Evolutionary conservation across 257 asterid genomes (phyloP), one percentile per base, ranked within the genome.

Genomic region (Gynochthodes officinalis): DNA sequence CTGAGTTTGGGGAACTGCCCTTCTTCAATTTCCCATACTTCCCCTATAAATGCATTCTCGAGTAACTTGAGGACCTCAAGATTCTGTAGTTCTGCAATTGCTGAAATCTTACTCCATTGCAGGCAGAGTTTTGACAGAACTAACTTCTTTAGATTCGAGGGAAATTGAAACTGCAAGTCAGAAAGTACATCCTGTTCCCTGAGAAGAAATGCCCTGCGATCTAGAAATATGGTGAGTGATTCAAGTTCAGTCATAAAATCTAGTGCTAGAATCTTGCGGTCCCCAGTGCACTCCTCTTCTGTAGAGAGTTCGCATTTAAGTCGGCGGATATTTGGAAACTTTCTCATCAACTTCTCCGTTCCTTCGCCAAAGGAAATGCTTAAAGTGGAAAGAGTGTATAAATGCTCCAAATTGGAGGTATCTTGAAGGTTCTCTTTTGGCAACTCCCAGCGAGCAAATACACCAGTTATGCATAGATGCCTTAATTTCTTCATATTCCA

Each of bases 31-130:
- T 64, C 53, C 70, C 70, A 64, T 39, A 40, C 21, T n/a, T 64
- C 13, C 52, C 54, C 53, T 25, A 15, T 2, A n/a, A 42, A 33
- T 10, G 52, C 18, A 25, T 8, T 27, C 3, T 14, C 3, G 7
- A 54, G 61, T 21, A 64, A 40, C 33, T 64, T 64, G 9, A 64
- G 70, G 2, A 40, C 70, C 32, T 64, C 70, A n/a, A 64, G 69
- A 39, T 64, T n/a, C 3, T 53, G 53, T 7, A 64, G 53, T 6
- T 11, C 14, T 37, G 14, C 54, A 39, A 64, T 42, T 40, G n/a
- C 35, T 9, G 70, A 64, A n/a, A 64, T 42, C n/a, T 64, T 28
- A 42, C 54, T 40, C 70, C 70, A 64, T 1, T 35, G 70, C 32
- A 60, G 43, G 7, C 10, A 23, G 1, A 40, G 25, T 0, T 10